Evolutionary conservation across 257 asterid genomes (phyloP), one percentile per base, ranked within the genome.

Genomic region (Solanum rostratum): DNA sequence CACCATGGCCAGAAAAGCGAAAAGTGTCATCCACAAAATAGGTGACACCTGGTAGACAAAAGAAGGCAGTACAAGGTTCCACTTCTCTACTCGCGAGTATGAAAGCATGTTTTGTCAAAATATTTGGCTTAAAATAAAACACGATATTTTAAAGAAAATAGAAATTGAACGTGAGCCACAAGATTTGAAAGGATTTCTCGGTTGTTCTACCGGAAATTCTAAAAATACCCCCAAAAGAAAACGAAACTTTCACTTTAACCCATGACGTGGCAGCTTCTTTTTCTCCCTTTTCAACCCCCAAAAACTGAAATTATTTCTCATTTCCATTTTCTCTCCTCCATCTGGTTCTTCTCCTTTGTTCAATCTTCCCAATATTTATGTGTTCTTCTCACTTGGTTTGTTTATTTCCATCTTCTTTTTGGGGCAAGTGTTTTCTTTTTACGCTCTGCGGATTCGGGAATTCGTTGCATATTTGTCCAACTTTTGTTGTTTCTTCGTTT

Each of bases 161-260:
- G 45, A 69, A 69, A 84, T 92, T 92, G 54, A 92, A 84, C 89
- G 71, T 82, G 74, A 91, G 92, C 98, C 97, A 95, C 98, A 91
- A 86, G 92, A 90, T 80, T 84, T 91, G 89, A 49, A 86, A 57
- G 78, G 86, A 89, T 86, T 91, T 92, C 93, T 92, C 91, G 90
- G 87, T 79, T 84, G 50, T 90, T 90, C 91, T 84, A 84, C 78
- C 62, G 1, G 43, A 24, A 49, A 46, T 76, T 27, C 14, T 12
- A 76, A 76, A 39, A 45, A 57, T 70, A 29, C 22, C 82, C 82
- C 81, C 62, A 15, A 62, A 19, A 76, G 52, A 59, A 45, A 53
- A 68, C 1, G 4, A 49, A 81, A 57, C 84, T 86, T 49, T 85
- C 13, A 22, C 84, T 88, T 69, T 9, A 5, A 85, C 86, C 86